Conservation (phyloP, 2,329 filamentous ascomycete species). For the Aspergillus arachidicola region DNA sequence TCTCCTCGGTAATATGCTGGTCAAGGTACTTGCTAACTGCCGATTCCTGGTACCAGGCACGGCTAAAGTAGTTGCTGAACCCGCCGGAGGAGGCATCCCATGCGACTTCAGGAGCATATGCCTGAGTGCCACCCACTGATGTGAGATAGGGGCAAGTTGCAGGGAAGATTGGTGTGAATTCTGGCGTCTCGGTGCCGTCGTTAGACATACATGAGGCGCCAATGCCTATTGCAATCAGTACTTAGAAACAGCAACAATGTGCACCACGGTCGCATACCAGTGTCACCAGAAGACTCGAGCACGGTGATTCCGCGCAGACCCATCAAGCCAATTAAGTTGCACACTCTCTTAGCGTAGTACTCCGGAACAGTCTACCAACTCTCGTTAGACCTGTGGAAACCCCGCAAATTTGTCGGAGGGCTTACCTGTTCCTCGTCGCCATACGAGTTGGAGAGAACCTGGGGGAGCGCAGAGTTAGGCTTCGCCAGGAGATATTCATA, state of each 20-base stretch:
- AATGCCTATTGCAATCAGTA: background rate
- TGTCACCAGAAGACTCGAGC: constrained; percentile 64
- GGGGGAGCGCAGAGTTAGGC: constrained; percentile 54
- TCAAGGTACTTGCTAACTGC: constrained; percentile 50
- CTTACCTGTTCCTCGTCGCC: constrained; percentile 60
- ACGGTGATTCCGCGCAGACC: constrained; percentile 68
- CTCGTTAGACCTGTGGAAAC: background rate
- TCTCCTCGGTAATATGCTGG: constrained; percentile 7
- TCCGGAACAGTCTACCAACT: constrained; percentile 57
- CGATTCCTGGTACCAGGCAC: constrained; percentile 51
- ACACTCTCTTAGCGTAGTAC: constrained; percentile 64
- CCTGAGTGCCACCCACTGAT: constrained; percentile 62
- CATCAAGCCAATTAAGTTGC: constrained; percentile 65
- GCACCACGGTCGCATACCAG: constrained; percentile 44
- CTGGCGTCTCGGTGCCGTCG: constrained; percentile 44
- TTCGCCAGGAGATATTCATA: constrained; percentile 60
- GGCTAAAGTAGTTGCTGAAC: constrained; percentile 55
- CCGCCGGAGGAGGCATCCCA: constrained; percentile 51
- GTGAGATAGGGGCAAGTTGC: constrained; percentile 70
- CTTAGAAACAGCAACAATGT: background rate
- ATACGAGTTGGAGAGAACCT: constrained; percentile 67
- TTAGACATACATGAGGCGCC: background rate
- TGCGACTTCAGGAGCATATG: constrained; percentile 52
- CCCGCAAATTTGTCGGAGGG: background rate
- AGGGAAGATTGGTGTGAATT: constrained; percentile 66